Conservation (phyloP, 345 rosid genomes). For the Populus ilicifolia region DNA sequence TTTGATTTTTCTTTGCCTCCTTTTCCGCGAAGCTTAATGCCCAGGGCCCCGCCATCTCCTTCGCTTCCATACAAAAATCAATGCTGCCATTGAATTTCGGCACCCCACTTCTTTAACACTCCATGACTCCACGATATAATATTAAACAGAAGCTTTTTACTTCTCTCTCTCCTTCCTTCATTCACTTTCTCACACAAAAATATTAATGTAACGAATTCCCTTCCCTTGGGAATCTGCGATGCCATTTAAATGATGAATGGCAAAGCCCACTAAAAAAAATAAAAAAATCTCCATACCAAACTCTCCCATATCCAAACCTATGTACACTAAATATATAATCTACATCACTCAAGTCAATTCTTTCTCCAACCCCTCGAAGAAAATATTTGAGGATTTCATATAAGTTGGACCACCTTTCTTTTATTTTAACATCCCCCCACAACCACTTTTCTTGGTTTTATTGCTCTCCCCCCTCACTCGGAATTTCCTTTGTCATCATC, state of each 20-base stretch:
- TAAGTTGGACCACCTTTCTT: slow-evolving; percentile 25
- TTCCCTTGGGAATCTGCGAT: slow-evolving; percentile 94
- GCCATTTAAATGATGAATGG: slow-evolving; percentile 38
- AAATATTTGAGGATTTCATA: slow-evolving; percentile 50
- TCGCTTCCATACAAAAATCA: slow-evolving; percentile 33
- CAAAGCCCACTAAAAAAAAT: slow-evolving; percentile 48
- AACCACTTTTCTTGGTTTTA: background rate
- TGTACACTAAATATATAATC: slow-evolving; percentile 25
- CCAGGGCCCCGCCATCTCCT: slow-evolving; percentile 37
- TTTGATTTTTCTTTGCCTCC: slow-evolving; percentile 1
- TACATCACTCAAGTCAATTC: slow-evolving; percentile 39
- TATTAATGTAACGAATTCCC: slow-evolving; percentile 27
- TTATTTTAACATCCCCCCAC: background rate
- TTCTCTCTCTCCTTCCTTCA: slow-evolving; percentile 11
- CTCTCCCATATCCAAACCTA: slow-evolving; percentile 22
- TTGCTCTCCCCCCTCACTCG: slow-evolving; percentile 27
- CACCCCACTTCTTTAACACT: slow-evolving; percentile 27
- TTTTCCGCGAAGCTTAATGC: background rate
- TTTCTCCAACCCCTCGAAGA: slow-evolving; percentile 31
- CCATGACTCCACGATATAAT: slow-evolving; percentile 21
- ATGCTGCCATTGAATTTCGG: slow-evolving; percentile 44
- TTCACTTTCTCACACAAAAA: slow-evolving; percentile 29
- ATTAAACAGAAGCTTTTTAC: slow-evolving; percentile 10
- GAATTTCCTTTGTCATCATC: slow-evolving; percentile 61
- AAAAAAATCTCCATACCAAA: slow-evolving; percentile 38